Evolutionary conservation across 2,329 filamentous ascomycete species (phyloP), one percentile per base, ranked within the genome.

Genomic region (Aspergillus ochraceus): DNA sequence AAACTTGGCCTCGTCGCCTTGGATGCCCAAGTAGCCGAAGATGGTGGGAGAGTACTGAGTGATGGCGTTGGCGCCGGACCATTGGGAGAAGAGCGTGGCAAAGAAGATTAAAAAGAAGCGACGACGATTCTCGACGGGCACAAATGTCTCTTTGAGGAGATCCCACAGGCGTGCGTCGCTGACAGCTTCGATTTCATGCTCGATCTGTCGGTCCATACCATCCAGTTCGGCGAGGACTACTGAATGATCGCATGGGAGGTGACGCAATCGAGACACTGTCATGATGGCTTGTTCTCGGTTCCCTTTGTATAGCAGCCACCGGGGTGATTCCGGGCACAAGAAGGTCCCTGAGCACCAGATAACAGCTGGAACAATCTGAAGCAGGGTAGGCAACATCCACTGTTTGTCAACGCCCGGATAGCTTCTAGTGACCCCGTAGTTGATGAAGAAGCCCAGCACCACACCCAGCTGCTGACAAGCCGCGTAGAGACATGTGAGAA

Each of bases 31-130:
- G 10, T 81, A 63, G 0, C 66, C 72, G 39, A 82, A 62, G 42
- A 82, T 77, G 1, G 79, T 74, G 0, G 81, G 71, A 6, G 81
- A 67, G 61, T 83, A 79, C 12, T 75, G 68, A 0, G 79, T 79
- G 51, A 83, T 76, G 1, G 74, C 71, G 64, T 79, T 79, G 19
- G 78, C 79, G 5, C 80, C 78, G 0, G 77, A 79, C 50, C 81
- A 72, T 63, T 83, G 77, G 0, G 79, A 73, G 36, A 81, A 69
- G 0, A 71, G 69, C 22, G 77, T 80, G 0, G 74, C 74, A 20
- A 78, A 60, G 4, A 79, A 65, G 9, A 69, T 64, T 36, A 79
- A 76, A 57, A 77, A 75, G 14, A 77, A 67, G 3, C 78, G 74
- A 19, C 77, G 75, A 3, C 79, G 70, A 54, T 80, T 80, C 14